Conservation (phyloP, 768 basidiomycete genomes). For the Lentinula edodes region DNA sequence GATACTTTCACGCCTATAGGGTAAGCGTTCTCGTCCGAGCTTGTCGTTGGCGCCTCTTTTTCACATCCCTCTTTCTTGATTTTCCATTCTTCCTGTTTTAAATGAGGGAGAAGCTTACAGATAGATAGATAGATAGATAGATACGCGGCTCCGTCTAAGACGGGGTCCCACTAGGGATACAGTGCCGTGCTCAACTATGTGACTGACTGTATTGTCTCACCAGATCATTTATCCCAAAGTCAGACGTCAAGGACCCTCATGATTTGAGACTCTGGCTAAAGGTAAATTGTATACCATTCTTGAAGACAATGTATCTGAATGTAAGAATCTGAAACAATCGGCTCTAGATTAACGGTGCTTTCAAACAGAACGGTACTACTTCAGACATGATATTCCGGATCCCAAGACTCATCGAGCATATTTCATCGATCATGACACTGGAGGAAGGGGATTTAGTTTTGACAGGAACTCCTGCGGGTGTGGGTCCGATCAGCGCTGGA, state of each 20-base stretch:
- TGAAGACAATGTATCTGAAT: too few species aligned
- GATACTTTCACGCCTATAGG: conserved; percentile 94
- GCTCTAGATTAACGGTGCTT: conserved; percentile 70
- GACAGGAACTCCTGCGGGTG: conserved; percentile 90
- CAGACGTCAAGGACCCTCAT: conserved; percentile 62
- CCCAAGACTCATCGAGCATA: conserved; percentile 80
- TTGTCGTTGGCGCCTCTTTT: neutral
- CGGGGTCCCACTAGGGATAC: too few species aligned
- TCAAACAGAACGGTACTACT: conserved; percentile 84
- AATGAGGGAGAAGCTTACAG: neutral
- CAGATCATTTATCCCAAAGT: conserved; percentile 80
- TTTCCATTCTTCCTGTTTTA: neutral
- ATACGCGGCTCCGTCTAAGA: too few species aligned
- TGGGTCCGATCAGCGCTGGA: conserved; percentile 70
- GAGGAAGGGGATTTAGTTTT: conserved; percentile 91
- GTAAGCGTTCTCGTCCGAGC: conserved; percentile 29
- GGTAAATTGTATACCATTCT: conserved; percentile 30
- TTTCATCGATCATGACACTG: conserved; percentile 88
- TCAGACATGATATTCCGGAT: conserved; percentile 91
- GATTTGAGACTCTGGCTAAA: conserved; percentile 73
- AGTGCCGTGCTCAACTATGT: neutral
- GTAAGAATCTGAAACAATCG: too few species aligned
- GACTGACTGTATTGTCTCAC: neutral
- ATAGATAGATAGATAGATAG: too few species aligned
- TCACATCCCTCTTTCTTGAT: neutral